Conservation (phyloP, 169 alveolate genomes). For the Eimeria falciformis region DNA sequence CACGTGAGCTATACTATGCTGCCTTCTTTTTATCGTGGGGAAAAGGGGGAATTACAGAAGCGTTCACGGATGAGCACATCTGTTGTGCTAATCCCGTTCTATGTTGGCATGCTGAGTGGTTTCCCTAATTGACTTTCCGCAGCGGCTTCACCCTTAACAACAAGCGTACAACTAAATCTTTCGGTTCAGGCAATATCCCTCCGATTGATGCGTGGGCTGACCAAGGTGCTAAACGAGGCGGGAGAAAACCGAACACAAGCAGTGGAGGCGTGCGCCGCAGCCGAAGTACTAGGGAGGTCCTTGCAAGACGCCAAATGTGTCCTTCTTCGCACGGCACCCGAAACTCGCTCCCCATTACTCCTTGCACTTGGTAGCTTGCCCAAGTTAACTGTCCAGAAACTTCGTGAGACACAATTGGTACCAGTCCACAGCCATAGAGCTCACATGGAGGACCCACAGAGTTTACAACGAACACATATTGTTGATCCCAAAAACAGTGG, state of each 20-base stretch:
- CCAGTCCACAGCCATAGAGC: no score
- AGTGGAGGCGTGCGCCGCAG: slow-evolving; percentile 62
- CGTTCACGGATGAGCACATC: no score
- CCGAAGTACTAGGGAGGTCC: slow-evolving; percentile 61
- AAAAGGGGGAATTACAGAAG: no score
- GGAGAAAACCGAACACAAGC: slow-evolving; percentile 30
- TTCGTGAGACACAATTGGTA: slow-evolving; percentile 35
- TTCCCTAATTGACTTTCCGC: no score
- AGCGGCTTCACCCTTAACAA: slow-evolving; percentile 40
- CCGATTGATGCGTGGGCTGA: slow-evolving; percentile 26
- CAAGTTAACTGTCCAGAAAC: not conserved
- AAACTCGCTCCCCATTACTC: slow-evolving; percentile 28
- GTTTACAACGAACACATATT: no score
- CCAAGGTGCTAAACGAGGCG: slow-evolving; percentile 7
- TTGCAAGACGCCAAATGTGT: slow-evolving; percentile 12
- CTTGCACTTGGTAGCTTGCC: slow-evolving; percentile 50
- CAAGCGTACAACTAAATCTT: slow-evolving; percentile 59
- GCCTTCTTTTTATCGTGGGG: no score
- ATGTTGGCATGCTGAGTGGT: no score
- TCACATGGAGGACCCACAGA: no score
- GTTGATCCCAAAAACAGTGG: no score
- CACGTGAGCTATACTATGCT: slow-evolving; percentile 66
- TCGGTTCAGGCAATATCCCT: slow-evolving; percentile 21
- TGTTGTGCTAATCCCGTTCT: no score
- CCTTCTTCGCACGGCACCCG: slow-evolving; percentile 18